Base-by-base conservation (phyloP, 257 asterid genomes). In the Avicennia marina region DNA sequence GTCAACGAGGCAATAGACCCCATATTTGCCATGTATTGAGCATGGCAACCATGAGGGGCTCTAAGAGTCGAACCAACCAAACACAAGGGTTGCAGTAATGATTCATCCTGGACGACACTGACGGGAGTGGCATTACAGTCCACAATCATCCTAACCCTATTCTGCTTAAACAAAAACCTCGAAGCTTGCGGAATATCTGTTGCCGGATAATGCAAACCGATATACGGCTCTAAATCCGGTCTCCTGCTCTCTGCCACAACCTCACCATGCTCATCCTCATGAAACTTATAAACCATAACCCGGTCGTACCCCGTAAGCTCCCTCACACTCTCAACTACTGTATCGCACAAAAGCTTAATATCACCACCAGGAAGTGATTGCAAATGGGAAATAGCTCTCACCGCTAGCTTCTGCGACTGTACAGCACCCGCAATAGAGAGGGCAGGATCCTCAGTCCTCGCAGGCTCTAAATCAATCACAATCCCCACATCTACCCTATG, bases 211-310 rank as follows among this genome's bases (percentile, higher is more conserved):
- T 76, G 86, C 66, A 76, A 71, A 34, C 88, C 85, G 17, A 77
- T 42, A 65, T 81, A 81, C 6, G 84, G 84, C 31, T 77, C 87
- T 32, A 81, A 67, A 63, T 81, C 85, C 0, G 63, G 61, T 25
- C 88, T 69, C 63, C 54, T 72, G 60, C 78, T 72, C 70, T 81
- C 85, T 0, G 84, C 77, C 64, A 78, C 80, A 17, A 81, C 86
- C 65, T 81, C 89, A 38, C 89, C 89, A 8, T 81, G 86, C 56
- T 81, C 81, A 55, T 81, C 88, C 27, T 78, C 86, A 29, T 81
- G 89, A 63, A 81, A 81, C 77, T 71, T 81, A 58, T 75, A 81
- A 15, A 75, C 83, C 85, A 78, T 73, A 3, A 81, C 86, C 1
- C 83, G 71, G 42, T 81, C 88, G 34, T 78, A 78, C 6, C 88